Evolutionary conservation across 1,139 yeast species (phyloP).

Genomic region (Debaryomyces coudertii): DNA sequence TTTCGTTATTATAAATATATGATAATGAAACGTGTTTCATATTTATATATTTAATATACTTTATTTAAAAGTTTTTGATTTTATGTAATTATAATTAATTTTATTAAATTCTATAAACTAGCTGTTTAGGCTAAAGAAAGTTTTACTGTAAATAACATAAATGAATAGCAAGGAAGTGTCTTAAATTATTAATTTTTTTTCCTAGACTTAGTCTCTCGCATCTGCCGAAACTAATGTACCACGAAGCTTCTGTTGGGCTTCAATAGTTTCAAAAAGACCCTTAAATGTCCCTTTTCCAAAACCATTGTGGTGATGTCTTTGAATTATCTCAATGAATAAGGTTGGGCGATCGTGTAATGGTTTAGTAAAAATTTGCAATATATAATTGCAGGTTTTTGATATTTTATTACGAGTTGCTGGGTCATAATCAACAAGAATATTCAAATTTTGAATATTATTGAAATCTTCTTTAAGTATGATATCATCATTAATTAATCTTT

Average conservation of each 20-base stretch:
- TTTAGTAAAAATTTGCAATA: slow-evolving; percentile 76
- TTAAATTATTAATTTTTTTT: neutral
- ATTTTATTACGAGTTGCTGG: slow-evolving; percentile 37
- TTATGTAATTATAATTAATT: neutral
- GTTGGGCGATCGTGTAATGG: slow-evolving; percentile 82
- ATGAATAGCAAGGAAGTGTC: slow-evolving; percentile 2
- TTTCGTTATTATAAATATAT: too few relatives aligned
- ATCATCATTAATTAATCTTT: slow-evolving; percentile 41
- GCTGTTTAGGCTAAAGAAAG: neutral
- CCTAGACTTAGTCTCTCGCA: neutral
- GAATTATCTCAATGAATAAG: slow-evolving; percentile 76
- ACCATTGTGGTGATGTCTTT: slow-evolving; percentile 77
- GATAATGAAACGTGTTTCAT: too few relatives aligned
- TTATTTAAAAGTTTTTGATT: neutral
- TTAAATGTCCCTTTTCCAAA: slow-evolving; percentile 89
- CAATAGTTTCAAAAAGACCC: slow-evolving; percentile 78
- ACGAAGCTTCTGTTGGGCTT: slow-evolving; percentile 56
- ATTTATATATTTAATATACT: too few relatives aligned
- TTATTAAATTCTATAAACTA: neutral
- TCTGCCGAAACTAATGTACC: slow-evolving; percentile 42
- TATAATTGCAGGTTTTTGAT: slow-evolving; percentile 54
- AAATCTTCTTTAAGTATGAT: slow-evolving; percentile 50
- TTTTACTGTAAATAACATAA: slow-evolving; percentile 1
- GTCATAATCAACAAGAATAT: slow-evolving; percentile 76
- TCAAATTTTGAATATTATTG: slow-evolving; percentile 42